Base-by-base conservation (phyloP, 768 basidiomycete genomes). In the Imleria badia region DNA sequence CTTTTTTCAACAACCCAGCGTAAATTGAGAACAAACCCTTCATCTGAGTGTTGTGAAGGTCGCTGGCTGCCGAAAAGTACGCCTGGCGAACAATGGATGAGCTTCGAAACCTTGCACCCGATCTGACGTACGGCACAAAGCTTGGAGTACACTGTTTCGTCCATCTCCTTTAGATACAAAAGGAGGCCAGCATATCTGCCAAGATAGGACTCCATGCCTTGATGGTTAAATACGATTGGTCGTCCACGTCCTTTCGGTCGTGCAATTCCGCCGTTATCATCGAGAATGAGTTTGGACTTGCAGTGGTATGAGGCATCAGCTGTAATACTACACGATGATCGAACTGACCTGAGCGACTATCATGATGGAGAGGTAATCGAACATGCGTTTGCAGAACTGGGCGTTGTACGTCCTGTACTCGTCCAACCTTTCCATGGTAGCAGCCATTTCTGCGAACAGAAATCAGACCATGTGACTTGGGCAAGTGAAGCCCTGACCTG, bases 111-210 rank as follows among this genome's bases (percentile, higher is more conserved):
- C 46, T 36, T 48, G 31, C 29, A 39, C 30, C 20, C 10, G 22
- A n/a, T 15, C 43, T 36, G 11, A 78, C 89, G 52, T 65, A 96
- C 96, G 36, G 88, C 92, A 66, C 94, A 98, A 30, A 98, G 73
- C 65, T 90, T 92, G 40, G 86, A 88, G 68, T 98, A 98, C 22
- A 89, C 72, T 51, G 72, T 74, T 68, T 97, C 92, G 56, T 97
- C 94, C 91, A 98, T 96, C 75, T 98, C 96, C 68, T 93, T 95
- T 52, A 98, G 73, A 66, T 96, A 98, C 17, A 98, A 76, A 72
- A 98, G 83, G 48, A 98, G 71, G 1, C 95, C 95, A 30, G 88
- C 82, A 71, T 98, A 98, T 41, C 89, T 81, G 22, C 89, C 91
- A 19, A 98, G 79, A 69, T 93, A 92, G 34, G 78, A 76, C 65